Evolutionary conservation across 805 yeast genomes (phyloP).

Genomic region (Pichia scutulata): DNA sequence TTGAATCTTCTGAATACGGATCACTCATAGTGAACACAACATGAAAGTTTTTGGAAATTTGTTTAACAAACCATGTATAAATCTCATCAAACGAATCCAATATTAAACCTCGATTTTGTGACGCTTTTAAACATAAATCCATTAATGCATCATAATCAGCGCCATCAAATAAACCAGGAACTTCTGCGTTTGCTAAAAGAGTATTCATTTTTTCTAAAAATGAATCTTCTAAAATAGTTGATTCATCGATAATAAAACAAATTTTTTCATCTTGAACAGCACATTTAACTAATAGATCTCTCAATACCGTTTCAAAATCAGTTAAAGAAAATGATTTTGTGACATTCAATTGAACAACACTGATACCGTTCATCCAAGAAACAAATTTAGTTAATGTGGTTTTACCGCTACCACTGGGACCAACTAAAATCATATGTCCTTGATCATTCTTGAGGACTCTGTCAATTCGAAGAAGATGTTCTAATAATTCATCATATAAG

Average conservation of each 20-base stretch:
- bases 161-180: slow-evolving; percentile 81
- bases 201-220: slow-evolving; percentile 91
- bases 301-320: slow-evolving; percentile 63
- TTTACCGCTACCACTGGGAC: slow-evolving; percentile 78
- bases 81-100: slow-evolving; percentile 65
- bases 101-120: slow-evolving; percentile 51
- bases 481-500: slow-evolving; percentile 62
- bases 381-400: slow-evolving; percentile 72
- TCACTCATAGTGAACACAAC: slow-evolving; percentile 72
- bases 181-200: slow-evolving; percentile 84
- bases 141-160: slow-evolving; percentile 55
- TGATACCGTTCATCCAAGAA: slow-evolving; percentile 83
- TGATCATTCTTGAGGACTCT: slow-evolving; percentile 77
- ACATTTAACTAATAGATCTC: slow-evolving; percentile 41
- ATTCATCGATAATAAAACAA: slow-evolving; percentile 75
- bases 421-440: slow-evolving; percentile 84
- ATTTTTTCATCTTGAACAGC: slow-evolving; percentile 51
- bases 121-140: slow-evolving; percentile 46
- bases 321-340: slow-evolving; percentile 42
- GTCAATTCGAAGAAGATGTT: slow-evolving; percentile 71
- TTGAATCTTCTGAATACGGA: slow-evolving; percentile 28
- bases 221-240: slow-evolving; percentile 64
- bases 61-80: slow-evolving; percentile 64
- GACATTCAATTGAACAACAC: slow-evolving; percentile 50
- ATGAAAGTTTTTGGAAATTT: slow-evolving; percentile 66